A percentile compares a stretch with the other conserved stretches of the same genome.
Evolutionary conservation across 306 rosid species (phyloP).

Genomic region (Fragaria vesca): DNA sequence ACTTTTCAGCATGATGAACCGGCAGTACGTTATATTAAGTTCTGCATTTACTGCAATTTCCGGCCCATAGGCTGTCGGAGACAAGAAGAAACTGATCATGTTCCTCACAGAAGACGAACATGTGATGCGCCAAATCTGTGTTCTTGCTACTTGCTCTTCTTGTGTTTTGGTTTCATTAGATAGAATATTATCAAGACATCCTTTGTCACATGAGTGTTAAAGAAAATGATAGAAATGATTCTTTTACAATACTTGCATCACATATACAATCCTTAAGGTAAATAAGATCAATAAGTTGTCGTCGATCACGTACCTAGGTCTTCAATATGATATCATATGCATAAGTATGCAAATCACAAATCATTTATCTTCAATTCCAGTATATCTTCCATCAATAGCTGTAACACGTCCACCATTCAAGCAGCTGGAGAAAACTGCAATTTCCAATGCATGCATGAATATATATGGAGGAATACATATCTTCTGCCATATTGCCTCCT

Average conservation of each 20-base stretch:
- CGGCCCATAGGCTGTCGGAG: not conserved
- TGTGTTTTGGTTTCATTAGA: not conserved
- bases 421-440: not conserved
- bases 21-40: not conserved
- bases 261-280: too few relatives aligned
- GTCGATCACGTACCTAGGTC: not conserved
- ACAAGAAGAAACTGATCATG: not conserved
- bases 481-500: not conserved
- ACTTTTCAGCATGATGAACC: not conserved
- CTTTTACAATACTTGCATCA: too few relatives aligned
- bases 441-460: not conserved
- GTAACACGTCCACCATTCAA: not conserved
- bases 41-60: not conserved
- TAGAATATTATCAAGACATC: not conserved
- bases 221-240: too few relatives aligned
- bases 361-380: not conserved
- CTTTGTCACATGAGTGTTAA: not conserved
- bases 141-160: not conserved
- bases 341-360: not conserved
- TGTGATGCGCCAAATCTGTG: not conserved
- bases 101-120: not conserved
- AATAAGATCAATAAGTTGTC: too few relatives aligned
- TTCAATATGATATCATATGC: too few relatives aligned
- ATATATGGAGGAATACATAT: not conserved
- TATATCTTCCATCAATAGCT: not conserved